A percentile compares a stretch with the other conserved stretches of the same genome.
These are phyloP conservation scores for Fusarium drepaniforme DNA, from an alignment of 2,329 filamentous ascomycete species.

Conservation along the genomic window DNA sequence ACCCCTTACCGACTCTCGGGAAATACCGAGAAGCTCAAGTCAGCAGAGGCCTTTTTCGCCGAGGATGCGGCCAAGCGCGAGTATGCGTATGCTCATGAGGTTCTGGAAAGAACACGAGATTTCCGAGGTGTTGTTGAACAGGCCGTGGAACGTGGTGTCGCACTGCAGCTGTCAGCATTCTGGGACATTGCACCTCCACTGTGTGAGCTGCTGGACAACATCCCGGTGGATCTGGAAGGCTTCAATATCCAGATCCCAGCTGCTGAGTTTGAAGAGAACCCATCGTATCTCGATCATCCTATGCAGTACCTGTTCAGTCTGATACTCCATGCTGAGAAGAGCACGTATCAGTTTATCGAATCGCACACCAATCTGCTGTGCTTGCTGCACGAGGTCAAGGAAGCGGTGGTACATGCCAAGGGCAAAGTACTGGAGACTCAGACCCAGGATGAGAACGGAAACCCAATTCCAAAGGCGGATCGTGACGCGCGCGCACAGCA, in stretches of 20 bases:
- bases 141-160: constrained; percentile 88
- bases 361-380: constrained; percentile 92
- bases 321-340: constrained; percentile 89
- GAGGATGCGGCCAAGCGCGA: constrained; percentile 82
- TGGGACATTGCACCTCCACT: constrained; percentile 97
- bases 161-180: constrained; percentile 92
- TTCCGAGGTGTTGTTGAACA: constrained; percentile 85
- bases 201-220: constrained; percentile 80
- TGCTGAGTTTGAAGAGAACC: constrained; percentile 87
- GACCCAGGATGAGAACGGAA: constrained; percentile 56
- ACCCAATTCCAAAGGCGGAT: constrained; percentile 48
- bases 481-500: constrained; percentile 60
- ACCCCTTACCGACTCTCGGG: constrained; percentile 82
- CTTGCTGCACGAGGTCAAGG: constrained; percentile 90
- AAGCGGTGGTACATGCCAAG: constrained; percentile 78
- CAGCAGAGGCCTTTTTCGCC: constrained; percentile 85
- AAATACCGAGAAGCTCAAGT: constrained; percentile 82
- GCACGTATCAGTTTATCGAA: constrained; percentile 97
- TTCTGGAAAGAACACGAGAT: constrained; percentile 78
- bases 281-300: constrained; percentile 82
- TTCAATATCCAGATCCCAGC: constrained; percentile 84
- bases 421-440: constrained; percentile 77
- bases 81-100: constrained; percentile 77
- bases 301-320: constrained; percentile 92
- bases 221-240: constrained; percentile 69